phyloP scores from a whole-genome alignment of 129 eudicot species.

The Helianthus annuus region DNA sequence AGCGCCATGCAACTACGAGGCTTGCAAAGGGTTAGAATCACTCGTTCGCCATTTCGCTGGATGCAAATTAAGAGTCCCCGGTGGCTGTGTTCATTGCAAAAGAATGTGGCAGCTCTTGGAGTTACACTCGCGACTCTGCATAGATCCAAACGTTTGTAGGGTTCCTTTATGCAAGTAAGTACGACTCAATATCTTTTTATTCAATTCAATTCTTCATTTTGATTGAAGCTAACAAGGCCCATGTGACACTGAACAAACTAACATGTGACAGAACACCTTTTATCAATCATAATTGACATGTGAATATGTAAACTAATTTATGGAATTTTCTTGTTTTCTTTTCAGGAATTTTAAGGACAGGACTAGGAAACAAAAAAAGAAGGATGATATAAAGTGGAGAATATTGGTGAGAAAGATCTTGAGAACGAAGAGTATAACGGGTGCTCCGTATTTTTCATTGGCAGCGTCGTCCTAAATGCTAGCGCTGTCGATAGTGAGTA shows the following conservation, averaged over 20 bases:
- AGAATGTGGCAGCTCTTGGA: conserved; percentile 98
- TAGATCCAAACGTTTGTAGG: conserved; percentile 58
- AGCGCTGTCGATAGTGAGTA: conserved; percentile 21
- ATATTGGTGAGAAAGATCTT: conserved; percentile 82
- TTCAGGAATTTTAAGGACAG: conserved; percentile 65
- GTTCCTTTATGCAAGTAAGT: conserved; percentile 99
- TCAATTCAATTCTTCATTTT: neutral
- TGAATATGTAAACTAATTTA: conserved; percentile 7
- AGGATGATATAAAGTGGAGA: conserved; percentile 86
- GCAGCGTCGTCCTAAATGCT: conserved; percentile 42
- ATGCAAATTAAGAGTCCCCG: conserved; percentile 76
- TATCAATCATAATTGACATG: conserved; percentile 18
- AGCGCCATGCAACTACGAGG: conserved; percentile 61
- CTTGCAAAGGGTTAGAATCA: conserved; percentile 85
- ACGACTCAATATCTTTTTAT: conserved; percentile 4
- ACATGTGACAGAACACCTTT: conserved; percentile 13
- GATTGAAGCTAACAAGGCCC: neutral
- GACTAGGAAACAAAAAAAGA: conserved; percentile 57
- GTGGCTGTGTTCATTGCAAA: conserved; percentile 94
- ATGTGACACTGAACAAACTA: conserved; percentile 13
- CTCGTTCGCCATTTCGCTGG: conserved; percentile 85
- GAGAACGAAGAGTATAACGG: conserved; percentile 88
- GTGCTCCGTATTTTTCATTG: conserved; percentile 82
- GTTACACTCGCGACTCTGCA: conserved; percentile 80
- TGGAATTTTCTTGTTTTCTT: neutral